Base-by-base conservation (phyloP, 345 rosid genomes). In the Syzygium aromaticum region DNA sequence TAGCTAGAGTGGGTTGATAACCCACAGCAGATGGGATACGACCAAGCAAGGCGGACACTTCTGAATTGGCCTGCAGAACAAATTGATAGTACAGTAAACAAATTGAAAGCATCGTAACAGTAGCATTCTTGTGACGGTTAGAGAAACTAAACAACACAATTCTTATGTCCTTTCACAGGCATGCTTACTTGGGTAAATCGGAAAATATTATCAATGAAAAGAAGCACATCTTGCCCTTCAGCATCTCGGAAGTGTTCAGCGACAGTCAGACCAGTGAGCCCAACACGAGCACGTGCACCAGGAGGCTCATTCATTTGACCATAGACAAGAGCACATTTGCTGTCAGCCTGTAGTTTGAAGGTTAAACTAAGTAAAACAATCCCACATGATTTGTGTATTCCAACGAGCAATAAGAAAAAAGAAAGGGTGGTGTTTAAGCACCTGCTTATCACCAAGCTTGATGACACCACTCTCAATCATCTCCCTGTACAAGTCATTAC, bases 261-360 rank as follows among this genome's bases (percentile, higher is more conserved):
- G 15, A 98, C 99, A 57, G 99, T 96, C 84, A 98, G 91, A 84
- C 99, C 99, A 87, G 99, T 98, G 33, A 98, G 98, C 61, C 98
- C 99, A 89, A 98, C 99, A 93, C 99, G 99, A 64, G 99, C 99
- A 94, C 99, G 99, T 28, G 99, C 99, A 95, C 99, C 99, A 25
- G 99, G 99, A 87, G 99, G 99, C 91, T 98, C 99, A 87, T 98
- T 98, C 99, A 98, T 98, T 98, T 98, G 99, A 88, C 99, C 99
- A 17, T 96, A 98, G 15, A 96, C 99, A 89, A 98, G 98, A 33
- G 99, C 97, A 84, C 99, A 96, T 88, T 98, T 96, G 96, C 99
- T 98, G 12, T 96, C 99, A 77, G 96, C 90, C 99, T 97, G 89
- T 86, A 77, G 21, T 67, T 16, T 86, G 25, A 59, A 86, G 25